Evolutionary conservation across 116 monocot species (phyloP).

Genomic region (Thalassia testudinum): DNA sequence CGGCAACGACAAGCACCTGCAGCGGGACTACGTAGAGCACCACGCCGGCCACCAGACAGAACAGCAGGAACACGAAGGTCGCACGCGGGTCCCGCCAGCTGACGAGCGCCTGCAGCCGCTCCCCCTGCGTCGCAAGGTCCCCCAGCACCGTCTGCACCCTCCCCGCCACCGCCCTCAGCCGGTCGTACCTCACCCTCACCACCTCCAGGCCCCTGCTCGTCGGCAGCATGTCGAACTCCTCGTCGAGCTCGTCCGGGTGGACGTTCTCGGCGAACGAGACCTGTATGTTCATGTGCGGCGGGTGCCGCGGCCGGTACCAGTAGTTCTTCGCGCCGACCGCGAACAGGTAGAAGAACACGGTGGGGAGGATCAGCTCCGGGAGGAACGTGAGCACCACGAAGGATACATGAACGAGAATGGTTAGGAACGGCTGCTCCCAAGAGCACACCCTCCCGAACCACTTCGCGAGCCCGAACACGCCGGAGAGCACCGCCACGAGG

Average conservation of each 20-base stretch:
- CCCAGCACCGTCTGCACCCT: slow-evolving; percentile 25
- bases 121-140: slow-evolving; percentile 28
- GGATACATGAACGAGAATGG: slow-evolving; percentile 14
- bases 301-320: slow-evolving; percentile 13
- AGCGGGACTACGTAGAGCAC: slow-evolving; percentile 17
- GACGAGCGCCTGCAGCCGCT: slow-evolving; percentile 19
- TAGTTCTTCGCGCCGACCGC: slow-evolving; percentile 16
- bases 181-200: slow-evolving; percentile 20
- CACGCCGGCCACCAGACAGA: slow-evolving; percentile 15
- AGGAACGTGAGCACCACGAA: slow-evolving; percentile 14
- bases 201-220: slow-evolving; percentile 10
- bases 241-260: slow-evolving; percentile 34
- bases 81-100: slow-evolving; percentile 32
- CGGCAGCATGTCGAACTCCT: slow-evolving; percentile 34
- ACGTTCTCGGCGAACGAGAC: slow-evolving; percentile 21
- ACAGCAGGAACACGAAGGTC: slow-evolving; percentile 18
- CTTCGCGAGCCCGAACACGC: slow-evolving; percentile 8
- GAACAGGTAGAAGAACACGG: slow-evolving; percentile 24
- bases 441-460: slow-evolving; percentile 20
- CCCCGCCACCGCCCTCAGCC: slow-evolving; percentile 23
- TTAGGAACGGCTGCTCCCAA: slow-evolving; percentile 25
- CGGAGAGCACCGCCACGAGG: slow-evolving; percentile 33
- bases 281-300: slow-evolving; percentile 27
- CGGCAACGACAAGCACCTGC: slow-evolving; percentile 7
- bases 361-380: slow-evolving; percentile 30